Base-by-base conservation (phyloP, 768 basidiomycete species). In the Psilocybe sp. region DNA sequence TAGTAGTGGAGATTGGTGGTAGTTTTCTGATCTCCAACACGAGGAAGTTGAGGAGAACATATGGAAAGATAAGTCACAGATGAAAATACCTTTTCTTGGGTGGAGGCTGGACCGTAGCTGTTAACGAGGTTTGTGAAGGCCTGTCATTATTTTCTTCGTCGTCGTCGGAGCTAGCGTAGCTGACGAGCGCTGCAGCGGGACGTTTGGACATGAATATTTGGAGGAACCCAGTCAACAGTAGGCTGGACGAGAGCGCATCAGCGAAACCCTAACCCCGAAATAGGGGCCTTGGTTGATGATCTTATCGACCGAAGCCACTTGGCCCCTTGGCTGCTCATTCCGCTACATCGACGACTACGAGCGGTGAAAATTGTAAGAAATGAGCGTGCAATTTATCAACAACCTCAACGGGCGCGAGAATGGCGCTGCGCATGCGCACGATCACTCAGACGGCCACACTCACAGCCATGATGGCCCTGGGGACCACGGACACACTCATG, bases 401-500 rank as follows among this genome's bases (percentile, higher is more conserved):
- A 88, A 69, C 54, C 77, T 87, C 11, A 49, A 64, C 4, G 62
- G 58, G 4, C 52, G 50, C 13, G 69, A 72, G 34, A 50, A 65
- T 12, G 51, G 64, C 14, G 65, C 73, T 40, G 45, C 65, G 3
- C 83, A 85, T 60, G 70, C 79, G 10, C 87, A 91, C 62, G 80
- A 78, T 41, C 83, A 82, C 34, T 16, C 23, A 28, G 23, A 28
- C 23, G 23, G 23, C 23, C 23, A 28, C 38, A 54, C 58, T 20
- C 86, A 86, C 60, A 71, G 78, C 14, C 87, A 90, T 63, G 79
- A 74, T 59, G 82, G 74, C 15, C 53, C 54, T 9, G 81, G 79
- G 38, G 93, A 95, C 46, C 95, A 98, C 61, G 95, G 95, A 4
- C 96, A 98, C 60, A 93, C 93, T 0, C 96, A 98, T 65, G 96